Percentiles rank a stretch among this genome's conserved stretches.
Evolutionary conservation across 2,329 filamentous ascomycete species (phyloP).

Genomic region (Didymella arachidicola): DNA sequence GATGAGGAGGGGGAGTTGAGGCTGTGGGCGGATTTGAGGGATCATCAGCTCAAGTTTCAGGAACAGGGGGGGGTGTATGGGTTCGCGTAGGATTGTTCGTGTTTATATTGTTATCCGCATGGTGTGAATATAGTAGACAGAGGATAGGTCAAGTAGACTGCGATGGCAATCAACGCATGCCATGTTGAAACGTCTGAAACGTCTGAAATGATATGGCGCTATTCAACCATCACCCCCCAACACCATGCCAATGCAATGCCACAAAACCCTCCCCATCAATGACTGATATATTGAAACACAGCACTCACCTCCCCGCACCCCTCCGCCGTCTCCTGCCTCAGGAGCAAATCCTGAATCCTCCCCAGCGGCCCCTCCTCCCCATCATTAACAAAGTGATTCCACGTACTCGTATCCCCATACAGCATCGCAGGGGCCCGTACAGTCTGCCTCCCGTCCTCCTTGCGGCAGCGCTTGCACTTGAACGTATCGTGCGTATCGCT

Average conservation of each 20-base stretch:
- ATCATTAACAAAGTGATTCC: constrained; percentile 95
- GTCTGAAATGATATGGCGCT: too few relatives aligned
- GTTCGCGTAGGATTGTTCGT: constrained; percentile 31
- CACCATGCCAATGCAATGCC: constrained; percentile 1
- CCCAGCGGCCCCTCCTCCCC: constrained; percentile 71
- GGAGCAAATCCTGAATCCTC: constrained; percentile 86
- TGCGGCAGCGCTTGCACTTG: constrained; percentile 91
- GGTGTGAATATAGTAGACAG: too few relatives aligned
- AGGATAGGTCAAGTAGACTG: too few relatives aligned
- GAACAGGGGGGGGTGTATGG: constrained; percentile 66
- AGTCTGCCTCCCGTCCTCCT: constrained; percentile 82
- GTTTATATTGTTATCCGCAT: too few relatives aligned
- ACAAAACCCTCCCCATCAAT: too few relatives aligned
- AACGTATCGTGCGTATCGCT: constrained; percentile 99
- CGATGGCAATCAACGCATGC: too few relatives aligned
- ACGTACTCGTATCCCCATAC: constrained; percentile 98
- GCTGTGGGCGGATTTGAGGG: constrained; percentile 79
- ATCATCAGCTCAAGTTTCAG: constrained; percentile 77
- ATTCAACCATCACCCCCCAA: not conserved
- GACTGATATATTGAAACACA: constrained; percentile 98
- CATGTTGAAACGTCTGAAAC: too few relatives aligned
- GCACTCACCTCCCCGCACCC: constrained; percentile 76
- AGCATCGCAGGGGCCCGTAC: constrained; percentile 94
- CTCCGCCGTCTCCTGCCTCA: constrained; percentile 84
- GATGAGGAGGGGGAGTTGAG: constrained; percentile 79